A percentile compares a stretch with the other conserved stretches of the same genome.
Conservation (phyloP, 2,329 filamentous ascomycete species). For the Aspergillus sp. region DNA sequence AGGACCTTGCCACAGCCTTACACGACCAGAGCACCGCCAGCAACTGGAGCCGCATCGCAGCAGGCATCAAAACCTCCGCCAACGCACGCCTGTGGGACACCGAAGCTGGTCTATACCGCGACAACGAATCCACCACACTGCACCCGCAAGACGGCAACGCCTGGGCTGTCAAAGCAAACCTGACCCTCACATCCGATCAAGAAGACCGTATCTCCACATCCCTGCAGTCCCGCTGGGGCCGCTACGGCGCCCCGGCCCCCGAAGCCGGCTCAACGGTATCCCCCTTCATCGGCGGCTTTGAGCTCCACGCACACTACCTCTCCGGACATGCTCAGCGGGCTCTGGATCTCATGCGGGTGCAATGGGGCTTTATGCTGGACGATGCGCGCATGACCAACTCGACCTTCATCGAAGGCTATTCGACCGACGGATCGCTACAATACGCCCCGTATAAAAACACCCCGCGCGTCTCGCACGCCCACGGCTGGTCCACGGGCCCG, state of each 20-base stretch:
- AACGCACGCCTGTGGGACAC: conserved; percentile 22
- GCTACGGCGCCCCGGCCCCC: conserved; percentile 39
- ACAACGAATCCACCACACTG: conserved; percentile 23
- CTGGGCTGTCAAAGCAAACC: conserved; percentile 31
- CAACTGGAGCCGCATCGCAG: conserved; percentile 15
- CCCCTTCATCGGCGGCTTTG: conserved; percentile 37
- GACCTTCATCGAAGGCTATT: conserved; percentile 47
- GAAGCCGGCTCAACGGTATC: conserved; percentile 35
- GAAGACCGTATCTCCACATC: conserved; percentile 25
- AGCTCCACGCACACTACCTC: conserved; percentile 37
- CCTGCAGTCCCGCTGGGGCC: conserved; percentile 37
- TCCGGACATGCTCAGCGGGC: conserved; percentile 31
- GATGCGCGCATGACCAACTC: conserved; percentile 47
- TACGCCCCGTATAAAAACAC: conserved; percentile 46
- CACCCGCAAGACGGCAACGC: conserved; percentile 31
- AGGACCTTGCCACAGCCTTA: conserved; percentile 14
- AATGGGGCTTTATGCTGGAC: conserved; percentile 51
- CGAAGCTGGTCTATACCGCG: conserved; percentile 14
- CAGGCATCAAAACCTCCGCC: conserved; percentile 16
- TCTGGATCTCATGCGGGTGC: conserved; percentile 37
- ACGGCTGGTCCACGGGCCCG: conserved; percentile 46
- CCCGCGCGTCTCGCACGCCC: conserved; percentile 41
- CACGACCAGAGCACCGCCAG: conserved; percentile 9
- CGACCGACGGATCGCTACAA: conserved; percentile 38
- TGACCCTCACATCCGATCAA: conserved; percentile 17